Base-by-base conservation (phyloP, 2,329 filamentous ascomycete species). In the Fusarium sp. region DNA sequence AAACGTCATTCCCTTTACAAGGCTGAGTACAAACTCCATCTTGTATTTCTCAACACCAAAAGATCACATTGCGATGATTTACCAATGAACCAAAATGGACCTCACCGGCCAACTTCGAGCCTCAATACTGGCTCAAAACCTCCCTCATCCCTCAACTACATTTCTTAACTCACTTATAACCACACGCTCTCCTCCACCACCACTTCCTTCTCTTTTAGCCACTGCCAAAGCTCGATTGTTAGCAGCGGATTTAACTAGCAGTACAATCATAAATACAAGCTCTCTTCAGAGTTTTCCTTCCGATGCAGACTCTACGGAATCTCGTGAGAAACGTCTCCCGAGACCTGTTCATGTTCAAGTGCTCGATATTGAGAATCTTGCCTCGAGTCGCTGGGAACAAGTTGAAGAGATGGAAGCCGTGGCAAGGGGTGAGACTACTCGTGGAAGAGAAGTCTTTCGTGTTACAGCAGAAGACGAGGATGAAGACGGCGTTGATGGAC, bases 191-290 rank as follows among this genome's bases (percentile, higher is more conserved):
- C 87, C 83, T 46, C 84, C 85, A 18, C 90, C 89, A 3, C 91
- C 93, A 1, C 81, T 94, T 3, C 88, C 90, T 32, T 91, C 92
- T 7, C 86, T 97, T 23, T 85, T 92, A 60, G 93, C 94, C 67
- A 96, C 94, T 5, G 92, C 92, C 40, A 90, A 92, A 71, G 92
- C 94, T 73, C 93, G 94, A 58, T 85, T 98, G 14, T 88, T 98
- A 8, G 88, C 91, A 33, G 88, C 91, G 40, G 93, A 98, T 82
- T 88, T 98, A 69, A 91, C 91, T 3, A 71, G 74, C 37, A 70
- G 69, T 58, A 82, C 84, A 6, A 76, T 89, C 60, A 77, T 91
- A 64, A 80, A 87, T 76, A 37, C 84, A 20, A 68, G 81, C 67
- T 65, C 79, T 53, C 55, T 79, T 11, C 73, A 83, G 2, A 70